A percentile compares a stretch with the other conserved stretches of the same genome.
These are phyloP conservation scores for Phytopythium sindhum DNA, from an alignment of 352 stramenopile species.

Conservation along the genomic window DNA sequence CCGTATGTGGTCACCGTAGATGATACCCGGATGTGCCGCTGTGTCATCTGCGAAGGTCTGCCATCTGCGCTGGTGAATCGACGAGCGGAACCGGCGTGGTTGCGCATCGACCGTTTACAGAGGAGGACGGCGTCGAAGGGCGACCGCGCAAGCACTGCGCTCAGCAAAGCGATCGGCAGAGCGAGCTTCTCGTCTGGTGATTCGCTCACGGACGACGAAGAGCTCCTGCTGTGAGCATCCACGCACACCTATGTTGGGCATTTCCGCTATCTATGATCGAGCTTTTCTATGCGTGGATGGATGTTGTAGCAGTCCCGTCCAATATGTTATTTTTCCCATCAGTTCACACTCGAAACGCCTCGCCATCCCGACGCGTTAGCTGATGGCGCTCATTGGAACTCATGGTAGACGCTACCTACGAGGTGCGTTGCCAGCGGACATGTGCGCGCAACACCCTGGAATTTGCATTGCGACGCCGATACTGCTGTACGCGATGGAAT, in stretches of 20 bases:
- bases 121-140: neutral
- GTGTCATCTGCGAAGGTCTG: slow-evolving; percentile 58
- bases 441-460: too few relatives aligned
- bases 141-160: too few relatives aligned
- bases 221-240: neutral
- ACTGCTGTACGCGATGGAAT: too few relatives aligned
- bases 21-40: slow-evolving; percentile 42
- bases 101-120: neutral
- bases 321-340: neutral
- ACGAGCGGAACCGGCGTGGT: neutral
- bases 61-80: slow-evolving; percentile 9
- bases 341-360: neutral
- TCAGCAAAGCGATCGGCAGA: slow-evolving; percentile 9
- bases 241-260: neutral
- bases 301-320: neutral
- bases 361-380: neutral
- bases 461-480: too few relatives aligned
- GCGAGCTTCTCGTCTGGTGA: slow-evolving; percentile 18
- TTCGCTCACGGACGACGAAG: slow-evolving; percentile 27
- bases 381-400: neutral
- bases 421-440: too few relatives aligned
- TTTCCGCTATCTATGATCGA: neutral
- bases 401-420: neutral
- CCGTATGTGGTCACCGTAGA: slow-evolving; percentile 66
- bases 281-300: neutral